Conservation (phyloP, 2,329 filamentous ascomycete genomes). For the Ophiostoma ips region DNA sequence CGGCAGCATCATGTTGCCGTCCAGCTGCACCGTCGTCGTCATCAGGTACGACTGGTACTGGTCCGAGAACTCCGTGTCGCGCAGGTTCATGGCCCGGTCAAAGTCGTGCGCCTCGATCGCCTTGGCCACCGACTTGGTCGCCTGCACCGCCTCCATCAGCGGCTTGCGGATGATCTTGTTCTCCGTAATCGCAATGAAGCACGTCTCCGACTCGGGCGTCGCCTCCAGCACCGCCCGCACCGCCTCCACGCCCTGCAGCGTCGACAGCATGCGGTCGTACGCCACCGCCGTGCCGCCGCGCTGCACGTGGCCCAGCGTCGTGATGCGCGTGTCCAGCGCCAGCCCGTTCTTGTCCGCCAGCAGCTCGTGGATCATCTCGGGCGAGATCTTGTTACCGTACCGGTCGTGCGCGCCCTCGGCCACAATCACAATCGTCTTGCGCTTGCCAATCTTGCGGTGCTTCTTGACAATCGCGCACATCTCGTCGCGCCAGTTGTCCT, state of each 20-base stretch:
- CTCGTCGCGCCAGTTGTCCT: slow-evolving; percentile 75
- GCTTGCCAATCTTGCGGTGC: slow-evolving; percentile 78
- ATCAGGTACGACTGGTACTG: slow-evolving; percentile 84
- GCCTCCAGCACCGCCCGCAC: slow-evolving; percentile 84
- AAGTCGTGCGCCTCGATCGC: slow-evolving; percentile 81
- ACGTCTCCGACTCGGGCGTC: slow-evolving; percentile 76
- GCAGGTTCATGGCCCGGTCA: slow-evolving; percentile 69
- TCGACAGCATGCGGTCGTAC: slow-evolving; percentile 87
- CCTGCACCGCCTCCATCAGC: slow-evolving; percentile 72
- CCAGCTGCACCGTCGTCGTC: slow-evolving; percentile 70
- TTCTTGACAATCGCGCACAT: slow-evolving; percentile 69
- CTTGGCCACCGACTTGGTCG: slow-evolving; percentile 71
- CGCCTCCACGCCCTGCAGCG: slow-evolving; percentile 85
- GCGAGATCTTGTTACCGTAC: slow-evolving; percentile 69
- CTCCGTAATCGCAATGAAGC: slow-evolving; percentile 91
- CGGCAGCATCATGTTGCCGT: slow-evolving; percentile 44
- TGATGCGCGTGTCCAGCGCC: slow-evolving; percentile 81
- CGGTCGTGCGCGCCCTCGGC: slow-evolving; percentile 87
- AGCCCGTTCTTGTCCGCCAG: slow-evolving; percentile 63
- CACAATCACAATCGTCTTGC: slow-evolving; percentile 95
- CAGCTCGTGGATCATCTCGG: slow-evolving; percentile 71
- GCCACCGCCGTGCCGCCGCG: slow-evolving; percentile 83
- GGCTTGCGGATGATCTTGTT: slow-evolving; percentile 93
- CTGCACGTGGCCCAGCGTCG: slow-evolving; percentile 93
- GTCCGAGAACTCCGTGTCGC: slow-evolving; percentile 87